Evolutionary conservation across 2,329 filamentous ascomycete species (phyloP).

Genomic region (Sporothrix variecibatus): DNA sequence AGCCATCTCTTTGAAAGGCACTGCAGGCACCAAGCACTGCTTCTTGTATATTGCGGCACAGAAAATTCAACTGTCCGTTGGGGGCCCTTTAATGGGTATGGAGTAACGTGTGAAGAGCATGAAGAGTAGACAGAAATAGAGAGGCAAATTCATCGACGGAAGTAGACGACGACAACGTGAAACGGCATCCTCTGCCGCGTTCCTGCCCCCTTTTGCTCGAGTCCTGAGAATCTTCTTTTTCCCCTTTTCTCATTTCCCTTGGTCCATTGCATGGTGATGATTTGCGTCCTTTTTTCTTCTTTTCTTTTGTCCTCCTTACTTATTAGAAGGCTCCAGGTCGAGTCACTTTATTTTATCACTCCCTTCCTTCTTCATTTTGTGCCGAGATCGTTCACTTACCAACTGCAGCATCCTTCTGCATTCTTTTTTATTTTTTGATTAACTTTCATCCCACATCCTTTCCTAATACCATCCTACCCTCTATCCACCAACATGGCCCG

Average conservation of each 20-base stretch:
- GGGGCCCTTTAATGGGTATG: background rate
- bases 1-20: background rate
- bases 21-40: constrained; percentile 5
- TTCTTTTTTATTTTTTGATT: background rate
- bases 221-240: background rate
- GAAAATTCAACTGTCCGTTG: background rate
- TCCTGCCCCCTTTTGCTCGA: background rate
- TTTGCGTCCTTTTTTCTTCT: background rate
- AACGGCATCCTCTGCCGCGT: background rate
- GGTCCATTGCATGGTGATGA: background rate
- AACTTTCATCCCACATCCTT: no score
- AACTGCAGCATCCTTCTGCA: background rate
- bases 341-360: background rate
- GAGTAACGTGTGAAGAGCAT: background rate
- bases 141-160: background rate
- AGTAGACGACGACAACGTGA: background rate
- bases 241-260: background rate
- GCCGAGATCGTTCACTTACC: background rate
- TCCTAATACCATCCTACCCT: background rate
- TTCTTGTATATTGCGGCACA: constrained; percentile 8
- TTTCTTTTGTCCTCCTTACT: background rate
- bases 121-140: background rate
- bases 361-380: background rate
- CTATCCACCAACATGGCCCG: background rate
- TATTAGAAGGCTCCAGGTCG: no score